Evolutionary conservation across 2,329 filamentous ascomycete species (phyloP), one percentile per base, ranked within the genome.

Genomic region (Trichoderma sp.): DNA sequence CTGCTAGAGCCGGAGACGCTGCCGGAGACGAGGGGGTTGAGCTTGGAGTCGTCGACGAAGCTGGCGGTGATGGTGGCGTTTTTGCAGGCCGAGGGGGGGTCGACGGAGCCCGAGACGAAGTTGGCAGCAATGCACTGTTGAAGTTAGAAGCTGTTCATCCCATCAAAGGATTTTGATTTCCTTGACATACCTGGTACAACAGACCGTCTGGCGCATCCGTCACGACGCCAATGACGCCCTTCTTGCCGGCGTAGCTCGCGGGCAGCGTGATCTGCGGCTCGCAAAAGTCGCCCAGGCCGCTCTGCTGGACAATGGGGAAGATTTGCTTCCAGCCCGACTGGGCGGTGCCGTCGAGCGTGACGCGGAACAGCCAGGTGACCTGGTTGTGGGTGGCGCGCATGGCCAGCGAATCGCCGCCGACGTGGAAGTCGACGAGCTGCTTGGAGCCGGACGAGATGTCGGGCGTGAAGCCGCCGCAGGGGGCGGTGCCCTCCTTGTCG

Each of bases 301-400:
- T 85, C 77, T 90, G 87, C 73, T 81, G 76, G 40, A 88, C 79
- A 65, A 87, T 83, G 35, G 84, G 84, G 74, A 83, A 85, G 62
- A 88, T 75, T 75, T 87, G 79, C 31, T 84, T 83, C 87, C 87
- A 89, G 75, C 84, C 84, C 24, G 79, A 78, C 56, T 75, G 74
- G 55, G 81, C 84, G 13, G 80, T 80, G 59, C 79, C 73, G 73
- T 87, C 86, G 24, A 84, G 79, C 14, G 86, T 89, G 71, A 83
- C 85, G 71, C 88, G 87, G 80, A 87, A 86, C 19, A 89, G 81
- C 84, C 83, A 89, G 67, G 81, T 86, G 72, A 81, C 79, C 75
- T 86, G 81, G 4, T 85, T 80, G 74, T 90, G 88, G 3, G 81
- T 82, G 8, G 83, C 80, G 8, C 77, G 78, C 61, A 85, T 74